Evolutionary conservation across 2,329 filamentous ascomycete genomes (phyloP), one percentile per base, ranked within the genome.

Genomic region (Bipolaris bicolor): DNA sequence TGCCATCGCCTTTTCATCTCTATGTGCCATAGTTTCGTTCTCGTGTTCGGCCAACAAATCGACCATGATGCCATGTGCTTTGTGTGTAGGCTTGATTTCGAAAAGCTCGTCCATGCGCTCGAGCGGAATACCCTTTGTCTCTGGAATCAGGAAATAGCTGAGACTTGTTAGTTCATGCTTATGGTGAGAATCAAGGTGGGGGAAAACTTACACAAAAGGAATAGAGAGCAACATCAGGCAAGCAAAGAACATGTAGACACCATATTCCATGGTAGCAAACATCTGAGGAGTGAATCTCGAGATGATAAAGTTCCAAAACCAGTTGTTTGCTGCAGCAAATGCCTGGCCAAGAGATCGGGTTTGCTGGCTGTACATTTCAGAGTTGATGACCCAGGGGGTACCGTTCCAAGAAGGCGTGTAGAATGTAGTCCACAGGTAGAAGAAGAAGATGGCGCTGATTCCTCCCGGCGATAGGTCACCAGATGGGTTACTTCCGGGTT

Each of bases 371-470:
- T 91, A 92, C 82, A 92, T 91, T 75, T 92, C 89, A 0, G 72
- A 75, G 79, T 90, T 91, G 69, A 90, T 77, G 29, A 92, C 88
- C 90, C 90, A 92, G 0, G 89, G 89, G 0, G 87, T 90, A 5
- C 88, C 88, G 71, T 90, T 90, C 88, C 88, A 90, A 0, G 85
- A 77, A 1, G 79, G 88, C 0, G 87, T 90, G 77, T 92, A 92
- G 73, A 88, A 87, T 0, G 83, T 85, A 0, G 88, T 90, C 86
- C 87, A 91, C 1, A 91, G 80, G 68, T 90, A 90, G 79, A 90
- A 90, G 80, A 90, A 89, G 73, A 88, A 86, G 51, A 89, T 83
- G 15, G 86, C 86, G 0, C 84, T 83, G 49, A 87, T 84, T 15
- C 86, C 86, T 11, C 80, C 83, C 47, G 62, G 71, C 29, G 70